These are phyloP conservation scores for Acer saccharum DNA, from an alignment of 345 rosid genomes.

Conservation along the genomic window DNA sequence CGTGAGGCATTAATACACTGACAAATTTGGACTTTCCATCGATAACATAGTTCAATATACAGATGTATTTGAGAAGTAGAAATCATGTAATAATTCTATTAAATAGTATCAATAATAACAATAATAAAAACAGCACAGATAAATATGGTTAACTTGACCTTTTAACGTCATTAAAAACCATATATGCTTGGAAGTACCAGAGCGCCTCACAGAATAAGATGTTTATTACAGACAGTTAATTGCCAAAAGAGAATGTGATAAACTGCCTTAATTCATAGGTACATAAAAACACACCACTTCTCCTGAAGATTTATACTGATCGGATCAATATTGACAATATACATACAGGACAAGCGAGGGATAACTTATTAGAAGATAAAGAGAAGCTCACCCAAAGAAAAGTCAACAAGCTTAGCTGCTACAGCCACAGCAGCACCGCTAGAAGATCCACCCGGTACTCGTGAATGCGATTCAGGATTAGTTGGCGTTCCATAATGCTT, in stretches of 20 bases:
- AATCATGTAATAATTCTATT: neutral
- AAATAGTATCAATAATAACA: neutral
- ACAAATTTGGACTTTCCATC: neutral
- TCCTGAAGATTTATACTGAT: neutral
- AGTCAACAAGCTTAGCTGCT: slow-evolving; percentile 83
- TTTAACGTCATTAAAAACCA: neutral
- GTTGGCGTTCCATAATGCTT: slow-evolving; percentile 81
- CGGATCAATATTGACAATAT: neutral
- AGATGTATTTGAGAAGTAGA: neutral
- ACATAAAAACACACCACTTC: neutral
- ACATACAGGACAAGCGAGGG: neutral
- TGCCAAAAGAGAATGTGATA: neutral
- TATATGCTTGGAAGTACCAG: neutral
- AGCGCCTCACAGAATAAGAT: neutral
- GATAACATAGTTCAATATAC: neutral
- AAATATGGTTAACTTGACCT: neutral
- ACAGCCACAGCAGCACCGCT: slow-evolving; percentile 97
- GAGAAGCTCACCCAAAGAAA: slow-evolving; percentile 67
- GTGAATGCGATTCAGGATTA: slow-evolving; percentile 74
- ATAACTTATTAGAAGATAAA: neutral
- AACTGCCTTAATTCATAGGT: neutral
- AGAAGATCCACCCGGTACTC: slow-evolving; percentile 87
- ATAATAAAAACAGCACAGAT: neutral
- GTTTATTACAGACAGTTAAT: neutral
- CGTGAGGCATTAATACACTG: neutral